Evolutionary conservation across 257 asterid species (phyloP).

Genomic region (Jacaranda copaia): DNA sequence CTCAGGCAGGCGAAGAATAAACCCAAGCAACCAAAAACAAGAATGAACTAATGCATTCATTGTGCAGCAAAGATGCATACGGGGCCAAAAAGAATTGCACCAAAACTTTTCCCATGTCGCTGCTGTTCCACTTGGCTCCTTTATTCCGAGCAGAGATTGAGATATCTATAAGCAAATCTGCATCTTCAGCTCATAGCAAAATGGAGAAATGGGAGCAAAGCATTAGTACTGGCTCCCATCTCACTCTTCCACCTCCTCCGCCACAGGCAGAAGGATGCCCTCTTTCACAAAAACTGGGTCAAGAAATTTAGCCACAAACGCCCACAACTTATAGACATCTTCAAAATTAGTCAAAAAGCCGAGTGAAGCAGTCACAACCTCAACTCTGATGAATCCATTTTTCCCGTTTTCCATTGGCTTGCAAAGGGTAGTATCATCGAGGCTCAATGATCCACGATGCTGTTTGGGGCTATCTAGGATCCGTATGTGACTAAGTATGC

Average conservation of each 20-base stretch:
- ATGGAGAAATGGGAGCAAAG: slow-evolving; percentile 23
- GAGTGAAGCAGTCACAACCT: slow-evolving; percentile 96
- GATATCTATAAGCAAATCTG: slow-evolving; percentile 12
- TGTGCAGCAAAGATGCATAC: slow-evolving; percentile 47
- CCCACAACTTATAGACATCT: slow-evolving; percentile 94
- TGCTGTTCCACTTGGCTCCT: slow-evolving; percentile 9
- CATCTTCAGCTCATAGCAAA: slow-evolving; percentile 19
- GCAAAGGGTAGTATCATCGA: slow-evolving; percentile 83
- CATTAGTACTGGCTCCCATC: slow-evolving; percentile 16
- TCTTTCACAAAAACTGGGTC: slow-evolving; percentile 76
- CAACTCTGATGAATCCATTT: slow-evolving; percentile 82
- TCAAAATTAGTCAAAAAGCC: slow-evolving; percentile 83
- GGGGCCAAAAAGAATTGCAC: slow-evolving; percentile 42
- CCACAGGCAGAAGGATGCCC: slow-evolving; percentile 66
- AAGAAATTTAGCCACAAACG: slow-evolving; percentile 85
- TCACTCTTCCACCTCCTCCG: slow-evolving; percentile 64
- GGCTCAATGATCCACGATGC: slow-evolving; percentile 56
- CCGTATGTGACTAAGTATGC: slow-evolving; percentile 88
- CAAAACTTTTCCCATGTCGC: slow-evolving; percentile 7
- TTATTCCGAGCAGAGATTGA: not conserved
- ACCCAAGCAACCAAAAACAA: slow-evolving; percentile 55
- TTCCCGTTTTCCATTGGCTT: slow-evolving; percentile 89
- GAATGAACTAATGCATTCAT: slow-evolving; percentile 50
- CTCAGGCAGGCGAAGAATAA: slow-evolving; percentile 38
- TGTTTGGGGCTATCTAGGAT: slow-evolving; percentile 70